These are phyloP conservation scores for Coemansia sp. DNA, from an alignment of 192 early-diverging fungal species.

Conservation along the genomic window DNA sequence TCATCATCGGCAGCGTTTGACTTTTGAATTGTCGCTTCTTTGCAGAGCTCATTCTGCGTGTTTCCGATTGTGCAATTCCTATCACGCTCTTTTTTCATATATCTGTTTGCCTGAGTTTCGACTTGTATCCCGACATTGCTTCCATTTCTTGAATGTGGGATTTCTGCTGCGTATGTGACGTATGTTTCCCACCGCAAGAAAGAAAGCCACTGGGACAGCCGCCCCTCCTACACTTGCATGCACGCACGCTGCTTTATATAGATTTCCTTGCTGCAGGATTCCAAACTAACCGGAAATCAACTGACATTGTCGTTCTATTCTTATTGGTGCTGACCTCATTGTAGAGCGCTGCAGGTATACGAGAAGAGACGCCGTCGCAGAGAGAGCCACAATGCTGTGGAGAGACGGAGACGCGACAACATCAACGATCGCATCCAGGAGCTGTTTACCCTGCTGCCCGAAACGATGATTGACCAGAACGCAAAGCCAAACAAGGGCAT, in stretches of 20 bases:
- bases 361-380: conserved; percentile 92
- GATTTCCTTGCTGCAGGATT: neutral
- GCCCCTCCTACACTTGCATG: neutral
- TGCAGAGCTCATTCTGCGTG: neutral
- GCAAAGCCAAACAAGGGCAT: conserved; percentile 96
- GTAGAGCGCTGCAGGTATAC: conserved; percentile 46
- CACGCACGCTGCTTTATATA: neutral
- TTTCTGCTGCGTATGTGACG: neutral
- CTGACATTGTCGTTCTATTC: neutral
- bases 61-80: neutral
- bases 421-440: conserved; percentile 99
- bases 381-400: conserved; percentile 98
- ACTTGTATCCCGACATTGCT: neutral
- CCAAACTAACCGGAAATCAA: neutral
- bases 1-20: neutral
- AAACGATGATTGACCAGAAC: conserved; percentile 68
- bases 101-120: too few species aligned
- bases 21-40: neutral
- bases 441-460: conserved; percentile 81
- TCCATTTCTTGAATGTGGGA: neutral
- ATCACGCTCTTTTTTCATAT: too few species aligned
- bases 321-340: neutral
- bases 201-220: neutral
- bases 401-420: conserved; percentile 92
- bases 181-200: too few species aligned